Base-by-base conservation (phyloP, 257 asterid genomes). In the Jacaranda copaia region DNA sequence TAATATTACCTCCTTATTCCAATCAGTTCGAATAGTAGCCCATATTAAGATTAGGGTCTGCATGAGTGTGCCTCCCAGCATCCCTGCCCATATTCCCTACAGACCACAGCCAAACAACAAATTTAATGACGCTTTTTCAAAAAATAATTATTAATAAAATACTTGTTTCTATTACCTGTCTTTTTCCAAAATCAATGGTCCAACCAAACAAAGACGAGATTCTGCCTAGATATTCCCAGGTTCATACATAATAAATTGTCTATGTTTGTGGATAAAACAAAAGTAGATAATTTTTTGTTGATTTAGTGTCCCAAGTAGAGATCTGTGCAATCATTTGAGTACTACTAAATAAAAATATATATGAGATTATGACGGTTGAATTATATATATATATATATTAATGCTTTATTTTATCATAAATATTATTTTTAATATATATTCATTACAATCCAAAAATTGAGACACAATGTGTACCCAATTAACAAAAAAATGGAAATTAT, bases 61-160 rank as follows among this genome's bases (percentile, higher is more conserved):
- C 80, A 90, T 84, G 55, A 81, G 42, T 19, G 90, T 88, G 18
- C 93, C 96, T 51, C 90, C 89, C 18, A 88, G 52, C 96, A 90
- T 85, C 13, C 96, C 96, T 13, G 85, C 48, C 90, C 93, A 90
- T 58, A 90, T 87, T n/a, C 96, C 96, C 96, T 90, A 75, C 70
- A 81, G 19, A 14, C 25, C 53, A 5, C 58, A 59, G 55, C 25
- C 13, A n/a, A 0, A 55, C 9, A 55, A n/a, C 5, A 25, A 12
- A 51, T 51, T 49, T 13, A 4, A 9, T 9, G 10, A 11, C 55
- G 10, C 3, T 49, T 49, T n/a, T 49, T 3, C 55, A 10, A 8
- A 49, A 9, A 49, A 10, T 49, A 10, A 9, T 7, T 49, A 49
- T 49, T 56, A 16, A 12, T 12, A 12, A 12, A 12, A 15, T 10